A percentile compares a stretch with the other conserved stretches of the same genome.
These are phyloP conservation scores for Crithidia brevicula DNA, from an alignment of 208 protist species.

Conservation along the genomic window DNA sequence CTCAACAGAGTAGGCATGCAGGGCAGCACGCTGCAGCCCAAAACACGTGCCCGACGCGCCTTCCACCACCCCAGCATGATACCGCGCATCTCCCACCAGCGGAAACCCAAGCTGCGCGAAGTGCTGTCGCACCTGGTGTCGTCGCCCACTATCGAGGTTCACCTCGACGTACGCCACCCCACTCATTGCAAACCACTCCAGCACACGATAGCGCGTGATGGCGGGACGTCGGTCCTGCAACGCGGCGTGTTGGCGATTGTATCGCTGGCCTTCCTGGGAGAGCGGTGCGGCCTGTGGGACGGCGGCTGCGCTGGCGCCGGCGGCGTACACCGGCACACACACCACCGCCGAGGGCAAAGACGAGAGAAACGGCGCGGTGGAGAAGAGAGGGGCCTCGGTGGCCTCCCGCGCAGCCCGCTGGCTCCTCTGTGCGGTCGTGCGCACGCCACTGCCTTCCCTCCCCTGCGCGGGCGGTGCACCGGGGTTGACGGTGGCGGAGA, in stretches of 20 bases:
- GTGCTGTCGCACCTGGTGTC: slow-evolving; percentile 89
- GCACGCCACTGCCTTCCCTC: background rate
- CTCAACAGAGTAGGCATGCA: slow-evolving; percentile 39
- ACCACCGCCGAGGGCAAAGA: slow-evolving; percentile 4
- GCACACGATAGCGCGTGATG: slow-evolving; percentile 63
- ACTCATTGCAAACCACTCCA: slow-evolving; percentile 57
- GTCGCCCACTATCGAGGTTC: slow-evolving; percentile 55
- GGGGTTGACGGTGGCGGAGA: background rate
- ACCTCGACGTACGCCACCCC: slow-evolving; percentile 74
- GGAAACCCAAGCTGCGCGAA: slow-evolving; percentile 67
- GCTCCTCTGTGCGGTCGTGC: no score
- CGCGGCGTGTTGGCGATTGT: slow-evolving; percentile 16
- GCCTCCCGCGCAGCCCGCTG: no score
- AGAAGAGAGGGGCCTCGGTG: slow-evolving; percentile 24
- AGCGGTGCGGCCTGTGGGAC: no score
- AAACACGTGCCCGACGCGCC: slow-evolving; percentile 5
- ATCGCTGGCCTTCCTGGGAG: slow-evolving; percentile 11
- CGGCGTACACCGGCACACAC: slow-evolving; percentile 27
- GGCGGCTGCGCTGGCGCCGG: slow-evolving; percentile 15
- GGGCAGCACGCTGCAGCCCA: slow-evolving; percentile 16
- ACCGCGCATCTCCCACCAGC: slow-evolving; percentile 71
- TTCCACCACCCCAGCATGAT: slow-evolving; percentile 35
- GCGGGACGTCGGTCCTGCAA: slow-evolving; percentile 52
- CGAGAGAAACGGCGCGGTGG: slow-evolving; percentile 26
- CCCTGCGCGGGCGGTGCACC: no score